Conservation (phyloP, 768 basidiomycete species). For the Auriscalpium microsporum region DNA sequence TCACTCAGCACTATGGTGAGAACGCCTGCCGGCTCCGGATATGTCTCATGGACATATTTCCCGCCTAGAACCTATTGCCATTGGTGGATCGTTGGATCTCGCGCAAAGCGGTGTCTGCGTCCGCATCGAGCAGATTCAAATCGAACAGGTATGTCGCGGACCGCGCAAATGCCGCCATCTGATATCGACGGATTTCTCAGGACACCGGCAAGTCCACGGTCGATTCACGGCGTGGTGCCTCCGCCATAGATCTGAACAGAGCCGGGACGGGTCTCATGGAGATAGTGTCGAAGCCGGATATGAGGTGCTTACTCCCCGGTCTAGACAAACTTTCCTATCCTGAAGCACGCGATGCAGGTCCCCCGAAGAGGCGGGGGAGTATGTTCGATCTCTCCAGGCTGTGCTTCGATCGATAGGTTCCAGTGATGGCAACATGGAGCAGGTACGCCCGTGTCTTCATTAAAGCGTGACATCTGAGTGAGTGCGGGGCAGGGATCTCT, state of each 20-base stretch:
- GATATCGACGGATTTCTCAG: constrained; percentile 29
- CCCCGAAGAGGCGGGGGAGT: constrained; percentile 84
- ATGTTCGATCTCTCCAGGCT: constrained; percentile 76
- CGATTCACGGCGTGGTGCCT: constrained; percentile 39
- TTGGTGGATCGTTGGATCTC: constrained; percentile 49
- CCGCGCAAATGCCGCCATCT: background rate
- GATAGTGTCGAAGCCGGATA: constrained; percentile 91
- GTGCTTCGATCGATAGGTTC: constrained; percentile 76
- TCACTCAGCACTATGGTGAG: constrained; percentile 90
- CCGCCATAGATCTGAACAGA: constrained; percentile 81
- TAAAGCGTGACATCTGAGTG: constrained; percentile 3
- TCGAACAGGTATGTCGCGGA: constrained; percentile 66
- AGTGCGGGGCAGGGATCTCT: constrained; percentile 65
- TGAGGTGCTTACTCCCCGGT: constrained; percentile 35
- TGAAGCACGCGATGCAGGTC: constrained; percentile 31
- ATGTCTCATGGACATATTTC: constrained; percentile 2
- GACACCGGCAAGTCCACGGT: constrained; percentile 86
- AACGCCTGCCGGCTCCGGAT: background rate
- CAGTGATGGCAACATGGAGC: constrained; percentile 96
- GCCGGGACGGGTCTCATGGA: constrained; percentile 89
- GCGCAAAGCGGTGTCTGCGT: constrained; percentile 37
- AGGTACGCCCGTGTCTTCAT: constrained; percentile 38
- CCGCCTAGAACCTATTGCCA: constrained; percentile 69
- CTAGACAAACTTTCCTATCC: background rate
- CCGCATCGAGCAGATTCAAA: constrained; percentile 89